phyloP scores from a whole-genome alignment of 2,329 filamentous ascomycete genomes.

The Calonectria crousiana region DNA sequence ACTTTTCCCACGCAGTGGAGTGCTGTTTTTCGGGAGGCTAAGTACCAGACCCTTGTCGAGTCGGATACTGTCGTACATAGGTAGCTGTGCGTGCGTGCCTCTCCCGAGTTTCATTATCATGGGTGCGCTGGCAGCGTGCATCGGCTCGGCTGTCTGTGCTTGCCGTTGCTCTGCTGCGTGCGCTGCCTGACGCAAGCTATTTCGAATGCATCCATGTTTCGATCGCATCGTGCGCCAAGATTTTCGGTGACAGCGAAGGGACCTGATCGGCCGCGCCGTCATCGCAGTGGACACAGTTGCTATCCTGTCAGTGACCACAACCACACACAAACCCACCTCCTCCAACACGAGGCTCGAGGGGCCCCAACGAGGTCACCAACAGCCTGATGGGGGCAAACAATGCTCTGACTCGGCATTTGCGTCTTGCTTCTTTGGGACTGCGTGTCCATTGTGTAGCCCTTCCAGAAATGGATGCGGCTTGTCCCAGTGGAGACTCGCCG shows the following conservation, averaged over 20 bases:
- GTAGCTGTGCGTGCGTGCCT: background rate
- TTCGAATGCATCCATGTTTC: constrained; percentile 13
- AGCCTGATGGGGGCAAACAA: background rate
- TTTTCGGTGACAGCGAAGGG: constrained; percentile 8
- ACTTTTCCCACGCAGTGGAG: constrained; percentile 29
- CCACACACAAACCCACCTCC: background rate
- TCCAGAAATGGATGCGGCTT: constrained; percentile 24
- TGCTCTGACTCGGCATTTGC: constrained; percentile 1
- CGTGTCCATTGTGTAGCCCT: constrained; percentile 11
- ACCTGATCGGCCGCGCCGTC: constrained; percentile 11
- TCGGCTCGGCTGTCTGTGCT: constrained; percentile 9
- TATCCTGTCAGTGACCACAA: background rate
- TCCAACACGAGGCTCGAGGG: background rate
- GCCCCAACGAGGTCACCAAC: background rate
- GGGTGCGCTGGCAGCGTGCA: constrained; percentile 8
- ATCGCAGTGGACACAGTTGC: background rate
- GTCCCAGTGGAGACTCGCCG: constrained; percentile 28
- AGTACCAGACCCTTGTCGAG: constrained; percentile 19
- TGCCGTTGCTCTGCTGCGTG: background rate
- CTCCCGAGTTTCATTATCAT: constrained; percentile 20
- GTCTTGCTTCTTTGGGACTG: constrained; percentile 6
- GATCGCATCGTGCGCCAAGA: constrained; percentile 19
- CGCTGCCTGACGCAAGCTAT: constrained; percentile 1
- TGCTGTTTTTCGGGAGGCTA: constrained; percentile 39
- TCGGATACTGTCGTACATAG: background rate